Evolutionary conservation across 192 early-diverging fungal species (phyloP).

Genomic region (Podila horticola): DNA sequence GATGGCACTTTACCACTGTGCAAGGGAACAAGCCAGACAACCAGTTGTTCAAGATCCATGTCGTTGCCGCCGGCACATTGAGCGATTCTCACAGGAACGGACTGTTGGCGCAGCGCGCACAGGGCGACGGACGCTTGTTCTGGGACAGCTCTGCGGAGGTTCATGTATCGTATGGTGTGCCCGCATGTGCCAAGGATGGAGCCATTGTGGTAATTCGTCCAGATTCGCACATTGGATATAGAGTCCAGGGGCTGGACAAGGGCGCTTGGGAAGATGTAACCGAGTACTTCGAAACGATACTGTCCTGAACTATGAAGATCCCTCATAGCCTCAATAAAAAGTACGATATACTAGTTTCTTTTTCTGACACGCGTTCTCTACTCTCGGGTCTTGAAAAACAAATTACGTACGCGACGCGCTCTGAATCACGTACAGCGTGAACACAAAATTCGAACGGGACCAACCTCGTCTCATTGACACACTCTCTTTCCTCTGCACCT

Average conservation of each 20-base stretch:
- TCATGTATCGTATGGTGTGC: conserved; percentile 34
- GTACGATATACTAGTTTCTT: too few species aligned
- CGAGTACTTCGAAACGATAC: conserved; percentile 22
- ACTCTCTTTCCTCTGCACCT: too few species aligned
- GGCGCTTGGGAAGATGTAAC: conserved; percentile 31
- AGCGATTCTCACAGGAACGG: neutral
- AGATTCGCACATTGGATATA: conserved; percentile 33
- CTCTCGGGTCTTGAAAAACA: too few species aligned
- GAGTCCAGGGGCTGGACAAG: conserved; percentile 19
- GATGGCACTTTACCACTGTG: neutral
- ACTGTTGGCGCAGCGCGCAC: too few species aligned
- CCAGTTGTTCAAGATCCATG: conserved; percentile 30
- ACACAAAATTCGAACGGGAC: too few species aligned
- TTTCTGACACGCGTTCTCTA: too few species aligned
- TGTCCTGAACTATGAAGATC: neutral
- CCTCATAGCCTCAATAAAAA: too few species aligned
- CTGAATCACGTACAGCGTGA: too few species aligned
- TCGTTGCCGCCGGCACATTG: conserved; percentile 3
- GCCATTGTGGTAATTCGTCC: conserved; percentile 33
- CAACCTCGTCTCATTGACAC: too few species aligned
- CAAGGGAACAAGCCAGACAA: neutral
- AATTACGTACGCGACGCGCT: too few species aligned
- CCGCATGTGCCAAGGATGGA: conserved; percentile 11
- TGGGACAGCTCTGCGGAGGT: conserved; percentile 16
- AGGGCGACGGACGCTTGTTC: conserved; percentile 35